Conservation (phyloP, 495 filamentous ascomycete species). For the Podospora tetraspora region DNA sequence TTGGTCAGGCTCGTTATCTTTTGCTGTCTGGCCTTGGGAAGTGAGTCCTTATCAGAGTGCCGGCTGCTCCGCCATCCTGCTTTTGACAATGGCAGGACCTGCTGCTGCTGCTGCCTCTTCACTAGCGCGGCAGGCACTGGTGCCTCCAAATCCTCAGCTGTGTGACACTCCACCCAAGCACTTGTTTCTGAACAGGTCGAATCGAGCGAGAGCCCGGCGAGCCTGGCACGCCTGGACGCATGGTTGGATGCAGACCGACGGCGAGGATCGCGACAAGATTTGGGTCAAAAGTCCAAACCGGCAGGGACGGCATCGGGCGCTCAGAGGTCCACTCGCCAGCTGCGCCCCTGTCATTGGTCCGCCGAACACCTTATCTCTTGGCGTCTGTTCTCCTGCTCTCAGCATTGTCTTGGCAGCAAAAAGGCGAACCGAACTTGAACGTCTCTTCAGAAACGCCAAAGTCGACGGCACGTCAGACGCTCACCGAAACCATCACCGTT, state of each 20-base stretch:
- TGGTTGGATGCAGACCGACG: background rate
- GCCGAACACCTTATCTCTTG: conserved; percentile 11
- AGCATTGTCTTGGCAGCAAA: conserved; percentile 4
- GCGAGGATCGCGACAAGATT: background rate
- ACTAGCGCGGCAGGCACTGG: background rate
- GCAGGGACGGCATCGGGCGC: background rate
- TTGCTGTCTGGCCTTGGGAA: background rate
- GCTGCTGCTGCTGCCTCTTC: background rate
- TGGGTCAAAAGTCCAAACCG: background rate
- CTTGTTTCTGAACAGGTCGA: background rate
- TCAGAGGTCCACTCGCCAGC: background rate
- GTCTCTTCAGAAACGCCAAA: background rate
- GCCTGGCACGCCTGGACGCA: background rate
- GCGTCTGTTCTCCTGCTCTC: conserved; percentile 1
- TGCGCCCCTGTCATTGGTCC: background rate
- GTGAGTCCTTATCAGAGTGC: conserved; percentile 9
- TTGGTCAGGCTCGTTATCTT: background rate
- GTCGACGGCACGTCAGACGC: background rate
- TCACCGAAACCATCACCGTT: too few relatives aligned
- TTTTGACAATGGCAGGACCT: background rate
- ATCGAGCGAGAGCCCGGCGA: background rate
- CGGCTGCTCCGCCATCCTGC: background rate
- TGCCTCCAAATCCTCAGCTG: background rate
- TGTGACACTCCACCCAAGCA: background rate
- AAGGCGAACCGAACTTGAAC: background rate